Base-by-base conservation (phyloP, 75 land plant species). In the Larix kaempferi region DNA sequence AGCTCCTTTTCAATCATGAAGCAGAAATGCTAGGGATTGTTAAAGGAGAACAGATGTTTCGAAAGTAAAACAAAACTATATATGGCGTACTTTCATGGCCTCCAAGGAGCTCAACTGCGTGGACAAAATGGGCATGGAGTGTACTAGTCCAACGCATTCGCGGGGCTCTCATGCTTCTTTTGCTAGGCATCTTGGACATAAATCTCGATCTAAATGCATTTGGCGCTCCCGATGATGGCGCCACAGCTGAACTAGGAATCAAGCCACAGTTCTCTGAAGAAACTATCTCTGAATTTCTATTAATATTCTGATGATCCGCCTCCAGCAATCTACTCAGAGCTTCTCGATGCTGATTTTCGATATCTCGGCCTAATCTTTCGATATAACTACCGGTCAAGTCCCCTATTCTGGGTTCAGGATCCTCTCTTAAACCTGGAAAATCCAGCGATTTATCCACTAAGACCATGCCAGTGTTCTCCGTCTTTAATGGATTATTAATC, bases 131-230 rank as follows among this genome's bases (percentile, higher is more conserved):
- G 44, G 98, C 89, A 72, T 94, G 98, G 25, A 94, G 93, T 0
- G 93, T 88, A 14, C 91, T 83, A 2, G 98, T 94, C 98, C 98
- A 94, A 76, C 98, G 77, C 98, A 94, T 94, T 59, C 98, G 88
- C 2, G 98, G 98, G 41, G 93, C 96, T 49, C 96, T 80, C 25
- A 84, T 76, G 78, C 81, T 84, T 49, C 93, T 85, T 56, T 84
- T 94, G 16, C 62, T 56, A 56, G 75, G 75, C 29, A 74, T 19
- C 58, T 74, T 74, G n/a, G 75, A 74, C 75, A 74, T 26, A 27
- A 74, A 55, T 55, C 75, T 74, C 14, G 75, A 74, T 74, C 75
- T 74, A 56, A n/a, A 74, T 23, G 29, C 75, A 49, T 49, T 11
- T 49, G 21, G n/a, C 62, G 6, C 62, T 2, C 6, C 62, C 62